Evolutionary conservation across 495 filamentous ascomycete species (phyloP).

Genomic region (Thermochaetoides thermophila): DNA sequence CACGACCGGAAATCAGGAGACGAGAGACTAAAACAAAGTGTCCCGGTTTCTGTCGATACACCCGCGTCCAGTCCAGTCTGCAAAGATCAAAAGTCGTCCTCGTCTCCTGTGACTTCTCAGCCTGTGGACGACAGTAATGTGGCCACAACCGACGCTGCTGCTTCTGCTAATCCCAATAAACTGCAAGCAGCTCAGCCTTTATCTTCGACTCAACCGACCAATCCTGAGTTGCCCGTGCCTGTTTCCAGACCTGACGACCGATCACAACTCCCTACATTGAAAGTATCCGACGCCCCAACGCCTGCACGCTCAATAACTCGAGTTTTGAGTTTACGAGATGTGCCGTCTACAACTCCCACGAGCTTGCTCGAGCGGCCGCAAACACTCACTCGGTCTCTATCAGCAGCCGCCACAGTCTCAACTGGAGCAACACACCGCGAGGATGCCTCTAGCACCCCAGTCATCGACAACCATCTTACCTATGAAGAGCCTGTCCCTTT

Average conservation of each 20-base stretch:
- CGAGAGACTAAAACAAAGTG: background rate
- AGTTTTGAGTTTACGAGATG: no score
- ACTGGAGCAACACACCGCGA: no score
- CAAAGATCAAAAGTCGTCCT: constrained; percentile 15
- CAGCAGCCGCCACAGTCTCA: background rate
- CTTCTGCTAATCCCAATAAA: no score
- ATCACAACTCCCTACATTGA: no score
- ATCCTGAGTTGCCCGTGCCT: no score
- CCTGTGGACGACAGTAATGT: constrained; percentile 7
- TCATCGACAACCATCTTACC: no score
- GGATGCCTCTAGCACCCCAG: no score
- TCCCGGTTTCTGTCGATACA: background rate
- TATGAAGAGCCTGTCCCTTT: no score
- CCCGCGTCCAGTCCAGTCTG: background rate
- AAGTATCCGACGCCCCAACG: background rate
- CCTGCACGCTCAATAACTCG: constrained; percentile 4
- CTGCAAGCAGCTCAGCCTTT: no score
- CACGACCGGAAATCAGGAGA: background rate
- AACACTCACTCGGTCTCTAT: constrained; percentile 1
- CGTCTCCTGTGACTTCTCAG: constrained; percentile 16
- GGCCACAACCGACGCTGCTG: background rate
- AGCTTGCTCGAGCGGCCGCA: constrained; percentile 6
- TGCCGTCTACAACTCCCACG: constrained; percentile 8
- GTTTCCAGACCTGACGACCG: no score
- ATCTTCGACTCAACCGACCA: no score